Conservation (phyloP, 1,139 yeast species). For the Torulaspora pretoriensis region DNA sequence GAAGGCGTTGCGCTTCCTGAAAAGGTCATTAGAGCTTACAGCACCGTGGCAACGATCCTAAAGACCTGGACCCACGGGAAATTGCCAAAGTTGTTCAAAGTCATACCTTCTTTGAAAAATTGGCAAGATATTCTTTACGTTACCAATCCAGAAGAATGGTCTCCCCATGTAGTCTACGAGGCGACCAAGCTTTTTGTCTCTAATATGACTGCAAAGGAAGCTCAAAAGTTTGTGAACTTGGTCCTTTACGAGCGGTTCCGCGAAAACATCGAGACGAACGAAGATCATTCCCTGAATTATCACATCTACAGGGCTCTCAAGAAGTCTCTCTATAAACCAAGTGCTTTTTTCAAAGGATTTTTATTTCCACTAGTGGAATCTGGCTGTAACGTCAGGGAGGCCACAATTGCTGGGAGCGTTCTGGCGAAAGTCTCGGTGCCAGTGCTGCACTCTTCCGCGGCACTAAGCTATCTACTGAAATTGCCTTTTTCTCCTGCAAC, state of each 20-base stretch:
- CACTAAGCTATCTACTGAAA: constrained; percentile 77
- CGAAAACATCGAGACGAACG: constrained; percentile 73
- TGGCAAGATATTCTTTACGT: constrained; percentile 96
- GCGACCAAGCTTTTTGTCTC: constrained; percentile 94
- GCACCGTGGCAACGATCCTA: constrained; percentile 82
- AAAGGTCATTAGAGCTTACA: constrained; percentile 90
- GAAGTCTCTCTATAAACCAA: constrained; percentile 92
- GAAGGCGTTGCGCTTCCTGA: constrained; percentile 81
- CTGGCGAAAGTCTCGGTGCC: constrained; percentile 88
- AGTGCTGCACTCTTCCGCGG: constrained; percentile 93
- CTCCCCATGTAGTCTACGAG: constrained; percentile 93
- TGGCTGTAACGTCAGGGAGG: constrained; percentile 85
- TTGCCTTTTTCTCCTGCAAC: constrained; percentile 85
- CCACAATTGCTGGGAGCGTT: constrained; percentile 91
- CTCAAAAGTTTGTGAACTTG: constrained; percentile 73
- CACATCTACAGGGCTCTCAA: constrained; percentile 89
- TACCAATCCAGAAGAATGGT: constrained; percentile 89
- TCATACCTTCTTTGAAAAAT: constrained; percentile 82
- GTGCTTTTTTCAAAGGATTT: constrained; percentile 96
- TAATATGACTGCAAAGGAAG: constrained; percentile 79
- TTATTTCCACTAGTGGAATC: constrained; percentile 83
- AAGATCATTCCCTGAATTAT: constrained; percentile 63
- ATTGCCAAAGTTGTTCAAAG: constrained; percentile 90
- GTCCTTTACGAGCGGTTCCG: constrained; percentile 84
- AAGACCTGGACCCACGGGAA: constrained; percentile 95